These are phyloP conservation scores for Geranium brycei DNA, from an alignment of 345 rosid genomes.

Conservation along the genomic window DNA sequence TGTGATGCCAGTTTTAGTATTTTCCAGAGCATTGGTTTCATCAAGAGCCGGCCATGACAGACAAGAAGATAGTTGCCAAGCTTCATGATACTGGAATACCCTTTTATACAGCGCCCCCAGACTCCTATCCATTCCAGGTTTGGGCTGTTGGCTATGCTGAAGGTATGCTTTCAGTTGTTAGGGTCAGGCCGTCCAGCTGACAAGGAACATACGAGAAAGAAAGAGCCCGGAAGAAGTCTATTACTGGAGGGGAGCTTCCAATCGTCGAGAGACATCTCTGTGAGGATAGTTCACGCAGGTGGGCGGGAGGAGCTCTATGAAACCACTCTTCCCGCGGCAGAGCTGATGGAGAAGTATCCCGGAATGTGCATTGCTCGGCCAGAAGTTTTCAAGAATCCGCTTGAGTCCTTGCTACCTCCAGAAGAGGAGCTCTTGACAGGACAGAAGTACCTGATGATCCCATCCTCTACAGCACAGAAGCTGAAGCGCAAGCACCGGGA, in stretches of 20 bases:
- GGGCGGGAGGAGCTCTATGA: slow-evolving; percentile 36
- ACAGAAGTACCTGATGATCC: slow-evolving; percentile 35
- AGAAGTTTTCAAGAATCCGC: slow-evolving; percentile 36
- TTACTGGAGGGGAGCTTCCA: slow-evolving; percentile 15
- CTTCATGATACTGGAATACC: slow-evolving; percentile 6
- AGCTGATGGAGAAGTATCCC: slow-evolving; percentile 42
- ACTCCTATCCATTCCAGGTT: slow-evolving; percentile 10
- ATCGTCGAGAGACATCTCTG: slow-evolving; percentile 20
- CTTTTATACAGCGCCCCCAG: slow-evolving; percentile 1
- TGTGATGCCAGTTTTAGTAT: background rate
- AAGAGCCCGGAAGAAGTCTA: slow-evolving; percentile 12
- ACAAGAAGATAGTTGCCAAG: slow-evolving; percentile 14
- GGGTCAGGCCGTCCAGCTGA: slow-evolving; percentile 11
- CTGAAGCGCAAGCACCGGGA: slow-evolving; percentile 22
- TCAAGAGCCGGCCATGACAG: slow-evolving; percentile 24
- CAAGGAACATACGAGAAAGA: slow-evolving; percentile 8
- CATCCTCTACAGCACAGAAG: slow-evolving; percentile 34
- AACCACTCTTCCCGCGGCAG: slow-evolving; percentile 25
- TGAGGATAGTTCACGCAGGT: slow-evolving; percentile 48
- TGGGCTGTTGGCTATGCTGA: slow-evolving; percentile 19
- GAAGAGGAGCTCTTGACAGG: slow-evolving; percentile 37
- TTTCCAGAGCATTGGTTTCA: slow-evolving; percentile 23
- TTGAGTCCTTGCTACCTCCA: slow-evolving; percentile 27
- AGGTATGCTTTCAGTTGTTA: slow-evolving; percentile 15
- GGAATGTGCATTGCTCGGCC: slow-evolving; percentile 42